Conservation (phyloP, 129 eudicot genomes). For the Oenanthe sinensis region DNA sequence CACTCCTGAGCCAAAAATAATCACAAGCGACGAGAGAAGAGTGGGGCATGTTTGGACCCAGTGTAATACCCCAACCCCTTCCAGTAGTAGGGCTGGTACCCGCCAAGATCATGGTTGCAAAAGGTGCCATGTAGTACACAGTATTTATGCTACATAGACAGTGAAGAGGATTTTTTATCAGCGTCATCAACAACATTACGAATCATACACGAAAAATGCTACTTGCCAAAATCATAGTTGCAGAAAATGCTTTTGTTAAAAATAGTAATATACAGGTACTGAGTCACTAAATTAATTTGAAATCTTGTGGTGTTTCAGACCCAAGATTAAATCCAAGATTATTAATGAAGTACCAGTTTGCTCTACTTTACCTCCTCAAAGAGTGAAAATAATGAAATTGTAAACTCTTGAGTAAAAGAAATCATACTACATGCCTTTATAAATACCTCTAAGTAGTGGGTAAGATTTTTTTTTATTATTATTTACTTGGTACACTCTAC, state of each 20-base stretch:
- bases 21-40: constrained; percentile 43
- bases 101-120: constrained; percentile 88
- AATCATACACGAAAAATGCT: neutral
- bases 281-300: neutral
- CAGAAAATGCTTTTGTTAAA: neutral
- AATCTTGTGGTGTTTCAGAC: neutral
- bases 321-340: neutral
- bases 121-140: constrained; percentile 97
- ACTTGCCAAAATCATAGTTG: neutral
- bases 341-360: neutral
- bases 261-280: neutral
- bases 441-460: neutral
- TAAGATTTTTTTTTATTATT: too few species aligned
- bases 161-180: neutral
- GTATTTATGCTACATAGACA: constrained; percentile 69
- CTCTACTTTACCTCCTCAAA: neutral
- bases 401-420: neutral
- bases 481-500: neutral
- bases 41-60: constrained; percentile 55
- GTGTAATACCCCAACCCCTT: constrained; percentile 66
- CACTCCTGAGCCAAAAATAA: constrained; percentile 82
- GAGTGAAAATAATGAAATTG: neutral
- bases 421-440: neutral
- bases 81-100: constrained; percentile 74
- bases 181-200: neutral